A percentile compares a stretch with the other conserved stretches of the same genome.
phyloP scores from a whole-genome alignment of 192 early-diverging fungal species.

The Haplosporangium gracile region DNA sequence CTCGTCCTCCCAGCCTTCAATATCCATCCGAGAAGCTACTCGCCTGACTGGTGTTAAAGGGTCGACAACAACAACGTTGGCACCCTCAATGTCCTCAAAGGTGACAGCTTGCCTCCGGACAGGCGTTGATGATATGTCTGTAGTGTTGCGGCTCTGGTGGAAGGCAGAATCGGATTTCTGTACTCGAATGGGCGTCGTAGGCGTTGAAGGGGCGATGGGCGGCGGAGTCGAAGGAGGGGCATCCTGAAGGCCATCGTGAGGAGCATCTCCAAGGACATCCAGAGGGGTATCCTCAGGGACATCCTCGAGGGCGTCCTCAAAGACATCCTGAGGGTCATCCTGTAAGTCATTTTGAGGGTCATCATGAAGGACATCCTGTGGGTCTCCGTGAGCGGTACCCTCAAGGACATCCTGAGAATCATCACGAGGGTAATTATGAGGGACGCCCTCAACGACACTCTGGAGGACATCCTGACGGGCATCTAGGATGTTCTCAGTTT shows the following conservation, averaged over 20 bases:
- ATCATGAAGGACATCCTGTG: neutral
- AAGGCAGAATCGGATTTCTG: neutral
- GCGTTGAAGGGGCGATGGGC: neutral
- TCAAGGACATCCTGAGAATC: neutral
- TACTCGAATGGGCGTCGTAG: neutral
- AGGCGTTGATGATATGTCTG: neutral
- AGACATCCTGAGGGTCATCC: neutral
- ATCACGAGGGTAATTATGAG: neutral
- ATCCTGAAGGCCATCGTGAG: neutral
- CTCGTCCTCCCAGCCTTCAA: conserved; percentile 52
- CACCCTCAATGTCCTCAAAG: conserved; percentile 31
- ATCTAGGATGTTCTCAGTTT: neutral
- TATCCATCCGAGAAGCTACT: conserved; percentile 18
- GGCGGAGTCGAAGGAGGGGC: neutral
- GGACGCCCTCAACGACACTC: no score
- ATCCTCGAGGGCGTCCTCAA: neutral
- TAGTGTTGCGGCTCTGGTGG: neutral
- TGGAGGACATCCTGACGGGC: neutral
- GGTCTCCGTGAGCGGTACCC: no score
- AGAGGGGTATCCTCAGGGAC: neutral
- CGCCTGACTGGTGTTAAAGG: conserved; percentile 20
- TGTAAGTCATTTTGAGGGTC: neutral
- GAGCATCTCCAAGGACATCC: neutral
- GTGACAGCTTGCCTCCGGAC: conserved; percentile 14
- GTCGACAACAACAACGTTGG: conserved; percentile 27